These are phyloP conservation scores for Erysimum pusillum DNA, from an alignment of 441 rosid genomes.

Conservation along the genomic window DNA sequence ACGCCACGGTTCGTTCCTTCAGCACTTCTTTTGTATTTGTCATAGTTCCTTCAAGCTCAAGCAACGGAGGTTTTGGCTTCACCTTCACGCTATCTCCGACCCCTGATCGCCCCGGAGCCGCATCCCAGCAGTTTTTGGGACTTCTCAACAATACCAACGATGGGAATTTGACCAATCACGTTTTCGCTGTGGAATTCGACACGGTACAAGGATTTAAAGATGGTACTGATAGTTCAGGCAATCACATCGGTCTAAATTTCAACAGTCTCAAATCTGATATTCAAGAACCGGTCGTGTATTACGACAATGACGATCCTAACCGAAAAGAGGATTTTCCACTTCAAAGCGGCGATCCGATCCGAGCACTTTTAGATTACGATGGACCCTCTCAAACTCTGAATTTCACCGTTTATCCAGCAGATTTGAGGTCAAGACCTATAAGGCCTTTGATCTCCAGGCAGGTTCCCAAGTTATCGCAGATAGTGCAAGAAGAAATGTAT, in stretches of 20 bases:
- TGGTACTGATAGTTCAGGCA: conserved; percentile 46
- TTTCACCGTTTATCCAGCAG: conserved; percentile 56
- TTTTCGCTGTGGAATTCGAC: conserved; percentile 77
- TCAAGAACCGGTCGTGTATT: conserved; percentile 48
- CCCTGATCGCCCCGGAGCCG: conserved; percentile 50
- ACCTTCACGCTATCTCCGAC: conserved; percentile 68
- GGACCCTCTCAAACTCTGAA: conserved; percentile 39
- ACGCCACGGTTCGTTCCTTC: conserved; percentile 51
- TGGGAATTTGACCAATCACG: conserved; percentile 38
- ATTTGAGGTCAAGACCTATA: conserved; percentile 38
- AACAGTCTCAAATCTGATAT: conserved; percentile 48
- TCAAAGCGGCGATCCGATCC: conserved; percentile 57
- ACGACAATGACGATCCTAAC: not conserved
- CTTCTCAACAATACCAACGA: conserved; percentile 50
- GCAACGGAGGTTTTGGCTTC: conserved; percentile 68
- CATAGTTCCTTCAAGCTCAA: conserved; percentile 50
- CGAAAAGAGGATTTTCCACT: conserved; percentile 47
- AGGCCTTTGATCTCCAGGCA: conserved; percentile 46
- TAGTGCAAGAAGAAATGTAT: conserved; percentile 54
- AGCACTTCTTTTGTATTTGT: conserved; percentile 66
- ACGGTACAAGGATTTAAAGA: conserved; percentile 64
- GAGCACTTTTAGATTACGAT: conserved; percentile 68
- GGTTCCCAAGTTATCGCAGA: not conserved
- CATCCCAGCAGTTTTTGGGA: conserved; percentile 60
- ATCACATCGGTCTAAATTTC: conserved; percentile 65